Percentiles rank a stretch among this genome's conserved stretches.
These are phyloP conservation scores for Podospora pseudopauciseta DNA, from an alignment of 495 filamentous ascomycete species.

Conservation along the genomic window DNA sequence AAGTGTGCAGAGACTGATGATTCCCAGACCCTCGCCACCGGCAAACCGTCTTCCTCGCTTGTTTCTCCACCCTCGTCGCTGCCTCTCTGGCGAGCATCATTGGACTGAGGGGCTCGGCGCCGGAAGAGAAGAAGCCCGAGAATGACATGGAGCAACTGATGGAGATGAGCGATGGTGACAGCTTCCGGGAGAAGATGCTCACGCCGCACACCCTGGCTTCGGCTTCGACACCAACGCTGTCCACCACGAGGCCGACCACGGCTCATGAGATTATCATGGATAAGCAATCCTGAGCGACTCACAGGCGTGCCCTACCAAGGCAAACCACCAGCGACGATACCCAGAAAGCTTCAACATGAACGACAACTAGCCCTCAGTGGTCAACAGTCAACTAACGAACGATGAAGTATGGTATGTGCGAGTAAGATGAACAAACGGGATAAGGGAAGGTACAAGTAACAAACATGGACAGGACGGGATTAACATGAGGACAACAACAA, in stretches of 20 bases:
- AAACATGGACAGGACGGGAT: not conserved
- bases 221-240: not conserved
- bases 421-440: not conserved
- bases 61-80: not conserved
- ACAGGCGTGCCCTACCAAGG: not conserved
- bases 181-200: not conserved
- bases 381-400: not conserved
- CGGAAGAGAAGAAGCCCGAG: not conserved
- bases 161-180: conserved; percentile 1
- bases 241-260: not conserved
- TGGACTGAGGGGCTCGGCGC: not conserved
- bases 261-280: conserved; percentile 1
- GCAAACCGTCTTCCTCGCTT: not conserved
- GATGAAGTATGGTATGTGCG: not conserved
- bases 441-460: not conserved
- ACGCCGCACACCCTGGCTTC: not conserved
- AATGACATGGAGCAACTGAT: not conserved
- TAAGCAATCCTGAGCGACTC: not conserved
- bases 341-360: not conserved
- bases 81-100: not conserved
- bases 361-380: not conserved
- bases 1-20: not conserved
- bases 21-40: not conserved
- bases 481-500: not conserved
- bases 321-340: not conserved